phyloP scores from a whole-genome alignment of 495 filamentous ascomycete genomes.

The Penicillium coffeae region DNA sequence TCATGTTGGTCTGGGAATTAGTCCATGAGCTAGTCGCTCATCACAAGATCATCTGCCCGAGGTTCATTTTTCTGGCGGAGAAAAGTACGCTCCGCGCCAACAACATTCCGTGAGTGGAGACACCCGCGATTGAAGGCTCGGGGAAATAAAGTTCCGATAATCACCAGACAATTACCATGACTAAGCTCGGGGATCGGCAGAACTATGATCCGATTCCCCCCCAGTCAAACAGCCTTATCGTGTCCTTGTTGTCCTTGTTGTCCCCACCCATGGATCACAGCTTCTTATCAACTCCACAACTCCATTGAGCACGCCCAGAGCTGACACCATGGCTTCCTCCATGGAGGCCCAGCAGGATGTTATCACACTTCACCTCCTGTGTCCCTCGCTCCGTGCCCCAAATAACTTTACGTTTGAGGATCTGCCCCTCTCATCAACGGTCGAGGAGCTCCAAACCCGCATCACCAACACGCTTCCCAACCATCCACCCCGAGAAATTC shows the following conservation, averaged over 20 bases:
- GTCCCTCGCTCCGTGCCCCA: slow-evolving; percentile 56
- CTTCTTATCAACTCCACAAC: not conserved
- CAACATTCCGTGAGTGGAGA: not conserved
- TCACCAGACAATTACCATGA: too few relatives aligned
- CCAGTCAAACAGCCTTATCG: too few relatives aligned
- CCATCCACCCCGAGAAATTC: slow-evolving; percentile 48
- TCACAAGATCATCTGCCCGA: not conserved
- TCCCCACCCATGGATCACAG: not conserved
- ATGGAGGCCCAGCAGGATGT: not conserved
- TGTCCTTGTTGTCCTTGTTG: slow-evolving; percentile 1
- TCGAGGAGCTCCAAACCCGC: slow-evolving; percentile 57
- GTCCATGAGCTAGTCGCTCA: slow-evolving; percentile 18
- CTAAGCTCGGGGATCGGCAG: too few relatives aligned
- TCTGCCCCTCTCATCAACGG: slow-evolving; percentile 51
- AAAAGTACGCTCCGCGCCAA: not conserved
- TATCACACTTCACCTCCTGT: slow-evolving; percentile 60
- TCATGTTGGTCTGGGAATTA: slow-evolving; percentile 23
- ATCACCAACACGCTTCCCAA: slow-evolving; percentile 53
- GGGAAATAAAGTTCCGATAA: too few relatives aligned
- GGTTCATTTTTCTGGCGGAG: not conserved
- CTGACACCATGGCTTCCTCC: not conserved
- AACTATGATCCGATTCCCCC: too few relatives aligned
- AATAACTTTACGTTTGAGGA: slow-evolving; percentile 51
- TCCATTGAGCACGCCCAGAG: too few relatives aligned
- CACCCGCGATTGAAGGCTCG: too few relatives aligned